These are phyloP conservation scores for Exophiala bonariae DNA, from an alignment of 2,329 filamentous ascomycete genomes.

Conservation along the genomic window DNA sequence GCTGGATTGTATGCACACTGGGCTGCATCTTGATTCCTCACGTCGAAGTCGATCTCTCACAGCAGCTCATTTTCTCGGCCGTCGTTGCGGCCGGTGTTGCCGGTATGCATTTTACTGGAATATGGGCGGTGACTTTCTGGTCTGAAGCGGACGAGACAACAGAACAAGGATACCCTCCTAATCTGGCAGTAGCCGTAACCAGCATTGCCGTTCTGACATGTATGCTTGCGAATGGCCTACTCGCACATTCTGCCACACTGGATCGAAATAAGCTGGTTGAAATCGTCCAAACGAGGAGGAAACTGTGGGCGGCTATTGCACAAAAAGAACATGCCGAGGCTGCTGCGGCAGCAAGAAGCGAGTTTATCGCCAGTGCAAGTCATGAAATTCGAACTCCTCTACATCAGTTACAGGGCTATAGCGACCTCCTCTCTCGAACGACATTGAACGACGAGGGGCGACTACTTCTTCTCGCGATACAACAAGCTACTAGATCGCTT, in stretches of 20 bases:
- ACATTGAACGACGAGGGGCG: slow-evolving; percentile 34
- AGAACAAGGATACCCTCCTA: slow-evolving; percentile 33
- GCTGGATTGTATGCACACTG: slow-evolving; percentile 35
- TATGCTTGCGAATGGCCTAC: slow-evolving; percentile 35
- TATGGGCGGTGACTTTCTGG: slow-evolving; percentile 34
- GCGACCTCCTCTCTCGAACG: slow-evolving; percentile 34
- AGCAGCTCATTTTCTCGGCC: slow-evolving; percentile 34
- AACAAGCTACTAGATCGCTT: slow-evolving; percentile 35
- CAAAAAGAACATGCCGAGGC: slow-evolving; percentile 36
- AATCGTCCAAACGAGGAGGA: slow-evolving; percentile 32
- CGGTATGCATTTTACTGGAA: slow-evolving; percentile 38
- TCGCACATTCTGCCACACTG: slow-evolving; percentile 36
- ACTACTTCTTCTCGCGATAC: slow-evolving; percentile 34
- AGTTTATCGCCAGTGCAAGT: slow-evolving; percentile 37
- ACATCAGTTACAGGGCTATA: slow-evolving; percentile 38
- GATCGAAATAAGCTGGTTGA: slow-evolving; percentile 37
- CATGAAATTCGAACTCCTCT: slow-evolving; percentile 39
- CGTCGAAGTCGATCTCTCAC: slow-evolving; percentile 33
- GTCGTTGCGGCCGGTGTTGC: slow-evolving; percentile 35
- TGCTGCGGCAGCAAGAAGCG: slow-evolving; percentile 32
- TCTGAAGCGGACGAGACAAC: slow-evolving; percentile 27
- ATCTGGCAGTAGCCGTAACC: slow-evolving; percentile 32
- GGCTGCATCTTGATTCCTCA: slow-evolving; percentile 34
- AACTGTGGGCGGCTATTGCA: slow-evolving; percentile 35
- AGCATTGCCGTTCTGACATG: slow-evolving; percentile 36